Conservation (phyloP, 2,329 filamentous ascomycete genomes). For the Xylariales sp. region DNA sequence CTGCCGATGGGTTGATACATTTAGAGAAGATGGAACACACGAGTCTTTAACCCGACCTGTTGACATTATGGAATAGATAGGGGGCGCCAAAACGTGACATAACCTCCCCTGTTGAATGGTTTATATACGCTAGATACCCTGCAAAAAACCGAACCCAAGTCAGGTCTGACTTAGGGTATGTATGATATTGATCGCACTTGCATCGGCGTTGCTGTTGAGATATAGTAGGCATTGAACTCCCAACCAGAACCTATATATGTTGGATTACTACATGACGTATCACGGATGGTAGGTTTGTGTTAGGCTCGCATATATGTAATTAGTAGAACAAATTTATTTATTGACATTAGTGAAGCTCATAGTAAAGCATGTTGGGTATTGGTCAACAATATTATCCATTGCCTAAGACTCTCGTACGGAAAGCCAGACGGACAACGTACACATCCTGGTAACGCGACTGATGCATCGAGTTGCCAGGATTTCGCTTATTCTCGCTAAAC, state of each 20-base stretch:
- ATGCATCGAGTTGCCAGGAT: constrained; percentile 28
- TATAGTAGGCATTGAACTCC: background rate
- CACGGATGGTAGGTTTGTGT: background rate
- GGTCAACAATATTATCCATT: constrained; percentile 43
- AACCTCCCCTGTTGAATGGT: background rate
- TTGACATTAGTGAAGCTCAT: constrained; percentile 48
- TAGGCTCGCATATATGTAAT: background rate
- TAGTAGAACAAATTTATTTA: constrained; percentile 41
- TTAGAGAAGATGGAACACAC: constrained; percentile 55
- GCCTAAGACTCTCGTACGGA: constrained; percentile 37
- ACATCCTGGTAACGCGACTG: constrained; percentile 24
- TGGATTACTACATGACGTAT: background rate
- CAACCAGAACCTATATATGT: background rate
- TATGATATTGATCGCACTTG: background rate
- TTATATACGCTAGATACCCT: background rate
- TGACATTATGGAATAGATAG: background rate
- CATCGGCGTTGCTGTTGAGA: background rate
- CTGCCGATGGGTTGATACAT: constrained; percentile 65
- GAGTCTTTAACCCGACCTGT: background rate
- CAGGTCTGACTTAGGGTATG: background rate
- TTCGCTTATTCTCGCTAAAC: constrained; percentile 33
- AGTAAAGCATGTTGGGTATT: constrained; percentile 44
- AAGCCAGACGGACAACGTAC: constrained; percentile 37
- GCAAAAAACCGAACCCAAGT: background rate
- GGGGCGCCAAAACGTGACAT: too few relatives aligned